phyloP scores from a whole-genome alignment of 805 yeast genomes.

The Isabelozyma heimii region DNA sequence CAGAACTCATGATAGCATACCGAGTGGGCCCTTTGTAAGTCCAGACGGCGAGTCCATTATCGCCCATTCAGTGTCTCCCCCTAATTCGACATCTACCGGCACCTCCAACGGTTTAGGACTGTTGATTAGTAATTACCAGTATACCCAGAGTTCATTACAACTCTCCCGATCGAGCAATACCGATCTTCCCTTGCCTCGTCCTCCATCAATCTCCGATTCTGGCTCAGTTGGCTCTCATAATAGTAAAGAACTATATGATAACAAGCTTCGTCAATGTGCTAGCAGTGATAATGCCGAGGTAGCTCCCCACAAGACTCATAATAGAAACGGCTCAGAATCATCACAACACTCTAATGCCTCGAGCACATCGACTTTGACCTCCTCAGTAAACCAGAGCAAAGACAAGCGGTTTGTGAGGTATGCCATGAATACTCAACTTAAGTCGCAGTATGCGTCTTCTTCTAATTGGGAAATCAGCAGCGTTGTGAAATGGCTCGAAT shows the following conservation, averaged over 20 bases:
- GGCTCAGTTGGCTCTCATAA: not conserved
- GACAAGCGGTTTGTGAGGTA: constrained; percentile 41
- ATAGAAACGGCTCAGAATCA: constrained; percentile 34
- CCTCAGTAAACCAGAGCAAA: constrained; percentile 22
- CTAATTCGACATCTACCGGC: constrained; percentile 15
- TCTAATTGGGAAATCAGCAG: constrained; percentile 65
- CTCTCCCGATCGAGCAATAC: constrained; percentile 1
- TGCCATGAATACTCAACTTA: constrained; percentile 38
- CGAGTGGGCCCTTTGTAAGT: not conserved
- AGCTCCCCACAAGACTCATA: constrained; percentile 11
- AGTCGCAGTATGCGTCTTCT: constrained; percentile 3
- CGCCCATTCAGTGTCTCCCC: constrained; percentile 12
- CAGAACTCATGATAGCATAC: not conserved
- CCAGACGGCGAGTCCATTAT: not conserved
- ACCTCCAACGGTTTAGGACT: constrained; percentile 24
- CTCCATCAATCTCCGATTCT: not conserved
- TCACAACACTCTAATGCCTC: constrained; percentile 31
- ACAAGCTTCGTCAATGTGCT: not conserved
- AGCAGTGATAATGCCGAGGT: not conserved
- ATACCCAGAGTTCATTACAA: constrained; percentile 21
- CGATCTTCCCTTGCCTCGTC: constrained; percentile 1
- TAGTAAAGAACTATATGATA: not conserved
- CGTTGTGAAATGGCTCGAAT: constrained; percentile 65
- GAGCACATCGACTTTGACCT: constrained; percentile 26
- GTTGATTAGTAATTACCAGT: constrained; percentile 27